phyloP scores from a whole-genome alignment of 352 stramenopile species.

The Globisporangium cederbergense region DNA sequence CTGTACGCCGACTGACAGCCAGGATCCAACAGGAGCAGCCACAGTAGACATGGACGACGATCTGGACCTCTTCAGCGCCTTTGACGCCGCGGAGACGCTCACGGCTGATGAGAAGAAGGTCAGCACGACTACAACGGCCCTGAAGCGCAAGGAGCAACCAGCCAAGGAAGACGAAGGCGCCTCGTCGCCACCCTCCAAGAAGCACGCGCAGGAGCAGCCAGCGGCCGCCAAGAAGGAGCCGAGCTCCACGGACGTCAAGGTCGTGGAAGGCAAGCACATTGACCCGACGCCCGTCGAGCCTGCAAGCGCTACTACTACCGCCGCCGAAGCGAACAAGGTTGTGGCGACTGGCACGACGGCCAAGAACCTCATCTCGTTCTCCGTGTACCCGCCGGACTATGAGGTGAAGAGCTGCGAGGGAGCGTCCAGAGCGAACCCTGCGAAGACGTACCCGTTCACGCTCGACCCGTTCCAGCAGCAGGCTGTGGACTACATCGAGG shows the following conservation, averaged over 20 bases:
- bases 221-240: slow-evolving; percentile 11
- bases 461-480: slow-evolving; percentile 99
- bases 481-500: slow-evolving; percentile 95
- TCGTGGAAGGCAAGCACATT: slow-evolving; percentile 74
- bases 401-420: slow-evolving; percentile 42
- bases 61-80: slow-evolving; percentile 92
- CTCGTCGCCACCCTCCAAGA: slow-evolving; percentile 45
- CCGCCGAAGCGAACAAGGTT: slow-evolving; percentile 32
- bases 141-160: slow-evolving; percentile 47
- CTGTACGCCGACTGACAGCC: background rate
- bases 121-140: slow-evolving; percentile 17
- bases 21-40: background rate
- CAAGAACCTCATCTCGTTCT: slow-evolving; percentile 96
- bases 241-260: slow-evolving; percentile 47
- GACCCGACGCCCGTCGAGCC: slow-evolving; percentile 49
- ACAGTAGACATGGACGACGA: slow-evolving; percentile 62
- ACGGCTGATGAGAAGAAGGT: slow-evolving; percentile 47
- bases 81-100: slow-evolving; percentile 84
- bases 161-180: slow-evolving; percentile 27
- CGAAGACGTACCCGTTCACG: slow-evolving; percentile 97
- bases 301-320: slow-evolving; percentile 2
- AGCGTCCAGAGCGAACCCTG: slow-evolving; percentile 68
- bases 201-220: slow-evolving; percentile 29
- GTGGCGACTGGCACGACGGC: slow-evolving; percentile 93
- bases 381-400: slow-evolving; percentile 83